Percentiles rank a stretch among this genome's conserved stretches.
Evolutionary conservation across 2,329 filamentous ascomycete species (phyloP).

Genomic region (Dothidotthia symphoricarpi): DNA sequence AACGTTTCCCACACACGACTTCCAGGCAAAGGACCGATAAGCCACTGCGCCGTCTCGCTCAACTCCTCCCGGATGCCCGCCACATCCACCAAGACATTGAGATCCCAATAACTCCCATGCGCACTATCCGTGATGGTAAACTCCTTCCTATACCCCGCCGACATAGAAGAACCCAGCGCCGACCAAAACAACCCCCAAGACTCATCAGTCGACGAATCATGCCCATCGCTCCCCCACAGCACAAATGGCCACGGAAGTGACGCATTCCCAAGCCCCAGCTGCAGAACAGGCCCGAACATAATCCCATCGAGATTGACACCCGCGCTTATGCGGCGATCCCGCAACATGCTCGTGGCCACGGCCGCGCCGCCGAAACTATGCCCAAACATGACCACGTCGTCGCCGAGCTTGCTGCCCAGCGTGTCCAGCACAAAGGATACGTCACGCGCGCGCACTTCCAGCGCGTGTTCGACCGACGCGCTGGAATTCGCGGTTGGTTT

Average conservation of each 20-base stretch:
- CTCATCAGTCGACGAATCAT: constrained; percentile 5
- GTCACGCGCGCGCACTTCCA: constrained; percentile 15
- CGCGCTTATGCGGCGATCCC: constrained; percentile 24
- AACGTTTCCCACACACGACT: constrained; percentile 7
- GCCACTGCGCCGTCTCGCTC: constrained; percentile 5
- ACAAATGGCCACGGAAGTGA: constrained; percentile 5
- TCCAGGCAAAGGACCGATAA: constrained; percentile 6
- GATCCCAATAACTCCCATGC: constrained; percentile 17
- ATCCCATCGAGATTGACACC: constrained; percentile 34
- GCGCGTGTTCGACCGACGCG: constrained; percentile 11
- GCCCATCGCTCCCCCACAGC: constrained; percentile 11
- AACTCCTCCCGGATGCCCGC: constrained; percentile 8
- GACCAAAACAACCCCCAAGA: constrained; percentile 12
- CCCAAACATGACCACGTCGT: constrained; percentile 21
- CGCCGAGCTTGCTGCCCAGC: constrained; percentile 1
- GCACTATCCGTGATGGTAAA: constrained; percentile 9
- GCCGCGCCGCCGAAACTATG: constrained; percentile 36
- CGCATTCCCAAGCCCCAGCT: constrained; percentile 4
- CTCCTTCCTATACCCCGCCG: constrained; percentile 10
- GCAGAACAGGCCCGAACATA: constrained; percentile 17
- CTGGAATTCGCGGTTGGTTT: constrained; percentile 9
- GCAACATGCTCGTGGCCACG: constrained; percentile 20
- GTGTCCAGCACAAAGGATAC: constrained; percentile 14
- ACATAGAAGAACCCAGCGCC: neutral
- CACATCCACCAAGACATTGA: constrained; percentile 11